These are phyloP conservation scores for Limnomonas spitsbergensis DNA, from an alignment of 139 green algal species.

Conservation along the genomic window DNA sequence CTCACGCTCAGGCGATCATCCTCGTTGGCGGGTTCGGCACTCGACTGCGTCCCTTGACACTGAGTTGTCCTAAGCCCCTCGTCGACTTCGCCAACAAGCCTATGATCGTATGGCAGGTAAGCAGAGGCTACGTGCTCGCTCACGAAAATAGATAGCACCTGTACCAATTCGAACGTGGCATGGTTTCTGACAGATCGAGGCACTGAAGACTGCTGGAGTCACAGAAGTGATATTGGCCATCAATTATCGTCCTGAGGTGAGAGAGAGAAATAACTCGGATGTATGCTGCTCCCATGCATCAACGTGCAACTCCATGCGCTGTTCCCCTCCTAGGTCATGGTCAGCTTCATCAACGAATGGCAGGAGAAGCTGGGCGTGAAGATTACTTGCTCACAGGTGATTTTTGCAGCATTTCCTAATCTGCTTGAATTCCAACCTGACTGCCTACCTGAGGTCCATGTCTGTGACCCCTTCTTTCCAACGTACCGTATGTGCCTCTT, in stretches of 20 bases:
- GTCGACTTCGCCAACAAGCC: slow-evolving; percentile 98
- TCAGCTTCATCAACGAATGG: slow-evolving; percentile 92
- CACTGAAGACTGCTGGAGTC: slow-evolving; percentile 84
- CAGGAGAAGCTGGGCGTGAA: slow-evolving; percentile 93
- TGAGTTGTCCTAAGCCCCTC: slow-evolving; percentile 89
- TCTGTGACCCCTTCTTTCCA: not conserved
- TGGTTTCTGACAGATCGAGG: slow-evolving; percentile 50
- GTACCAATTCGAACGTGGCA: not conserved
- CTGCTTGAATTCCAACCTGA: not conserved
- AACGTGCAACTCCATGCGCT: not conserved
- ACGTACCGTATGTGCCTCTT: not conserved
- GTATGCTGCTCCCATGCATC: not conserved
- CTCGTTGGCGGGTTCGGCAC: slow-evolving; percentile 90
- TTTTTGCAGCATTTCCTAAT: not conserved
- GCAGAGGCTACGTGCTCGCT: too few species aligned
- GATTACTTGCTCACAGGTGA: slow-evolving; percentile 84
- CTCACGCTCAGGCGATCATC: slow-evolving; percentile 84
- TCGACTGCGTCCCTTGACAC: slow-evolving; percentile 46
- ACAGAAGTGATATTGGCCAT: slow-evolving; percentile 96
- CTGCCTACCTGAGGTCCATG: not conserved
- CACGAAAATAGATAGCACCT: not conserved
- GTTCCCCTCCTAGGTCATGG: slow-evolving; percentile 75
- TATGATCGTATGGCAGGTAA: slow-evolving; percentile 80
- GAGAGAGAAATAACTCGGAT: slow-evolving; percentile 1
- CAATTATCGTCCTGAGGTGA: slow-evolving; percentile 90